Evolutionary conservation across 2,329 filamentous ascomycete species (phyloP).

Genomic region (Diaporthe aspalathi): DNA sequence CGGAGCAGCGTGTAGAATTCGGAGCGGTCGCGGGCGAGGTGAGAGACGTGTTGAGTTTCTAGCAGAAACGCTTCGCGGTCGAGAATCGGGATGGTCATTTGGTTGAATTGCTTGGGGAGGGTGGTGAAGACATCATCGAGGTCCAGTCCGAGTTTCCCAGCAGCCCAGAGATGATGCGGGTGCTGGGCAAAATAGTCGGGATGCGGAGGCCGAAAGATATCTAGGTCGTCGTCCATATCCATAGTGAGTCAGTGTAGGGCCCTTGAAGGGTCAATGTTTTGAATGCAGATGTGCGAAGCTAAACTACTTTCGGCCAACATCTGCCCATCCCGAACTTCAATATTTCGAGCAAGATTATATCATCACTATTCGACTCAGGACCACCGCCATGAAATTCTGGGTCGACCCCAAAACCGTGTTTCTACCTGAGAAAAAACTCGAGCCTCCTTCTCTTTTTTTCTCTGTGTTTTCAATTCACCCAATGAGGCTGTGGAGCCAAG

Average conservation of each 20-base stretch:
- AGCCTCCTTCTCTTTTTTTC: too few species aligned
- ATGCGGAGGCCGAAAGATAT: slow-evolving; percentile 6
- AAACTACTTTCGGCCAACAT: too few species aligned
- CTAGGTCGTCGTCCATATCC: slow-evolving; percentile 6
- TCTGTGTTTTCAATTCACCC: too few species aligned
- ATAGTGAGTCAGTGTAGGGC: slow-evolving; percentile 16
- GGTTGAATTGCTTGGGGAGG: slow-evolving; percentile 3
- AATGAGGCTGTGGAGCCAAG: too few species aligned
- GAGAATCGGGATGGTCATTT: background rate
- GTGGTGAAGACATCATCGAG: slow-evolving; percentile 11
- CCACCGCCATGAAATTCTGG: too few species aligned
- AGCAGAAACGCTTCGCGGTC: slow-evolving; percentile 7
- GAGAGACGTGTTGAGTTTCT: background rate
- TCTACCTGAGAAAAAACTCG: too few species aligned
- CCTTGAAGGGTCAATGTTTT: slow-evolving; percentile 13
- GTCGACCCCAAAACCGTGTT: too few species aligned
- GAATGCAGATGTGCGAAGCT: slow-evolving; percentile 11
- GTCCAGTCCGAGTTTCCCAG: slow-evolving; percentile 12
- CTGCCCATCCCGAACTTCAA: too few species aligned
- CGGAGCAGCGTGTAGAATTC: background rate
- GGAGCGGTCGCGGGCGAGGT: background rate
- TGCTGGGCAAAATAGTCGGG: slow-evolving; percentile 13
- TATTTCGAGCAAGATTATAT: too few species aligned
- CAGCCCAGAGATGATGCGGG: background rate
- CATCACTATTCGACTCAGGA: too few species aligned